A percentile compares a stretch with the other conserved stretches of the same genome.
Evolutionary conservation across 2,329 filamentous ascomycete species (phyloP).

Genomic region (Tolypocladium endophyticum): DNA sequence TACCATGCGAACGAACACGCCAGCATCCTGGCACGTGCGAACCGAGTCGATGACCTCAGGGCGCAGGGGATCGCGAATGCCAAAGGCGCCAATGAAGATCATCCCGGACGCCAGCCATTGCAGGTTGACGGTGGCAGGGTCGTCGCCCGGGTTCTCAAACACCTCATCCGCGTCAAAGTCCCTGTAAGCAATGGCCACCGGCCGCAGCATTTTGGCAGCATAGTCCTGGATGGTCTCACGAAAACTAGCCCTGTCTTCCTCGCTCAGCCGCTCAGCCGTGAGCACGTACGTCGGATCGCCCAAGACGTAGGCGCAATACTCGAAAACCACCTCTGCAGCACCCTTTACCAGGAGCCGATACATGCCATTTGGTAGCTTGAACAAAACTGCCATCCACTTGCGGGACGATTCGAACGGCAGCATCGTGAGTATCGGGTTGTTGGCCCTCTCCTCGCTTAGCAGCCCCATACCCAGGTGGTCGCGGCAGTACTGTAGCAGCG

Average conservation of each 20-base stretch:
- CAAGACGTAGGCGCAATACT: conserved; percentile 29
- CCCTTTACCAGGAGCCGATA: conserved; percentile 47
- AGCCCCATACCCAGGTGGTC: conserved; percentile 36
- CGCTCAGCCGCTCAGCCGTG: conserved; percentile 15
- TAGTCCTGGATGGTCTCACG: conserved; percentile 35
- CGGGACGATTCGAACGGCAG: conserved; percentile 43
- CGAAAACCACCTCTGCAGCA: conserved; percentile 44
- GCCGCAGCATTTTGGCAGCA: conserved; percentile 60
- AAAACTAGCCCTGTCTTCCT: conserved; percentile 20
- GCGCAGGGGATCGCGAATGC: conserved; percentile 59
- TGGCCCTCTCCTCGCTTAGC: conserved; percentile 34
- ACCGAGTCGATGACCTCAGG: conserved; percentile 52
- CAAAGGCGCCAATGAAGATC: conserved; percentile 38
- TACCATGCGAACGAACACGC: conserved; percentile 55
- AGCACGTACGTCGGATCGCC: conserved; percentile 30
- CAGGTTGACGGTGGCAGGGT: conserved; percentile 22
- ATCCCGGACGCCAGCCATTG: conserved; percentile 36
- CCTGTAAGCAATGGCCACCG: conserved; percentile 63
- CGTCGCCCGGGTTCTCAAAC: conserved; percentile 36
- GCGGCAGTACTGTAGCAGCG: conserved; percentile 37
- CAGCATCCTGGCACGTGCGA: conserved; percentile 49
- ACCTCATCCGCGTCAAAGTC: conserved; percentile 63
- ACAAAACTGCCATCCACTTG: conserved; percentile 47
- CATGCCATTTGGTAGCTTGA: conserved; percentile 31
- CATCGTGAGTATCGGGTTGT: conserved; percentile 34